phyloP scores from a whole-genome alignment of 2,329 filamentous ascomycete genomes.

The Emergomyces orientalis region DNA sequence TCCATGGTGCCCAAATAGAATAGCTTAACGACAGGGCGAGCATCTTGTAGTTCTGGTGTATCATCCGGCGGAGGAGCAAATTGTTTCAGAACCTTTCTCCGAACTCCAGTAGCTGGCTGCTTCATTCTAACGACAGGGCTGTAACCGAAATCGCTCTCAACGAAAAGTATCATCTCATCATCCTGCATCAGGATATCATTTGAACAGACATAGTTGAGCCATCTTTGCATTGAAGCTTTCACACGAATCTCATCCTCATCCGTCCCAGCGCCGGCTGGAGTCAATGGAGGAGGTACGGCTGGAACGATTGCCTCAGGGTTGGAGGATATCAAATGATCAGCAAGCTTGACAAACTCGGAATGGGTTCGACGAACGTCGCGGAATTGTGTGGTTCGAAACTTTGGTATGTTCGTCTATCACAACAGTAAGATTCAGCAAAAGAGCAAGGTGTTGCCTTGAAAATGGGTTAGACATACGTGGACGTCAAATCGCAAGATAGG shows the following conservation, averaged over 20 bases:
- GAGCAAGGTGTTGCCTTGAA: background rate
- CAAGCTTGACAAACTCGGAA: slow-evolving; percentile 93
- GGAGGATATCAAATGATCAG: slow-evolving; percentile 90
- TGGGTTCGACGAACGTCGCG: slow-evolving; percentile 93
- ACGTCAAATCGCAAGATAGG: slow-evolving; percentile 92
- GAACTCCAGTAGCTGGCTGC: slow-evolving; percentile 90
- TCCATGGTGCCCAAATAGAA: slow-evolving; percentile 97
- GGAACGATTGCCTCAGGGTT: slow-evolving; percentile 93
- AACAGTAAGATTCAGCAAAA: background rate
- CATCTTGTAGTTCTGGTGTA: slow-evolving; percentile 84
- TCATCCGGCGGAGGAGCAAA: slow-evolving; percentile 96
- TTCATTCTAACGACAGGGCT: slow-evolving; percentile 91
- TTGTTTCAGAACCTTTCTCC: slow-evolving; percentile 92
- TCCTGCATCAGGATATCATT: slow-evolving; percentile 91
- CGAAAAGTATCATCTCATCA: slow-evolving; percentile 94
- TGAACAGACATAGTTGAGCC: slow-evolving; percentile 86
- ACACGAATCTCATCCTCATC: slow-evolving; percentile 89
- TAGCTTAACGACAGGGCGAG: slow-evolving; percentile 81
- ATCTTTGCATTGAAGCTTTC: slow-evolving; percentile 82
- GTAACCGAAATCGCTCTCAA: slow-evolving; percentile 98
- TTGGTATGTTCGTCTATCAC: slow-evolving; percentile 86
- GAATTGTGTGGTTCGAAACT: slow-evolving; percentile 95
- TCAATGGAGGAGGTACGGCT: slow-evolving; percentile 87
- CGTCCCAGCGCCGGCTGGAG: slow-evolving; percentile 86
- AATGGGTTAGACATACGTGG: slow-evolving; percentile 55